phyloP scores from a whole-genome alignment of 805 yeast genomes.

The Yarrowia sp. region DNA sequence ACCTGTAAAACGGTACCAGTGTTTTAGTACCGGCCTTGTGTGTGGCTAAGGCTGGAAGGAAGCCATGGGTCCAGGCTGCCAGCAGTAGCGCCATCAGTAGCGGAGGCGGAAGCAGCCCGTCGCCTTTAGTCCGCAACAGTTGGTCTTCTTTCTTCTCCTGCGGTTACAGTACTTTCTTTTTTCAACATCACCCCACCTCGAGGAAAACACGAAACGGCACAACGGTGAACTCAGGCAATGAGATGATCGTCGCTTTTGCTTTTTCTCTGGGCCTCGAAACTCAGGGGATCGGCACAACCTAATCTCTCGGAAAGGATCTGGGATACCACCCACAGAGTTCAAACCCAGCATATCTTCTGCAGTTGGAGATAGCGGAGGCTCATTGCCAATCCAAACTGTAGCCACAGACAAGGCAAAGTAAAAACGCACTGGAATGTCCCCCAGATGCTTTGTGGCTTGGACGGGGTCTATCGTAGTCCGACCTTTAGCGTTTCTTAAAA shows the following conservation, averaged over 20 bases:
- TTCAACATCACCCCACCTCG: too few species aligned
- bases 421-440: neutral
- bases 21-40: too few species aligned
- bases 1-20: conserved; percentile 1
- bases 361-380: neutral
- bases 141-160: too few species aligned
- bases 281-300: neutral
- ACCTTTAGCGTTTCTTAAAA: neutral
- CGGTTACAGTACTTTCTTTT: too few species aligned
- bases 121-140: too few species aligned
- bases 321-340: conserved; percentile 4
- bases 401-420: too few species aligned
- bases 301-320: conserved; percentile 16
- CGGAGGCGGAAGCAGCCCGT: too few species aligned
- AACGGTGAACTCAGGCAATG: neutral
- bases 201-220: too few species aligned
- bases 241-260: neutral
- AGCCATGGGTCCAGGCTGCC: too few species aligned
- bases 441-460: neutral
- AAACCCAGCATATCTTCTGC: conserved; percentile 5
- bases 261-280: neutral
- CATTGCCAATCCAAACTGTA: too few species aligned
- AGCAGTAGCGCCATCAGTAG: too few species aligned
- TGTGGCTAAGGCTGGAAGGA: too few species aligned
- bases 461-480: neutral